Base-by-base conservation (phyloP, 148 eudicot species). In the Chenopodium suecicum region DNA sequence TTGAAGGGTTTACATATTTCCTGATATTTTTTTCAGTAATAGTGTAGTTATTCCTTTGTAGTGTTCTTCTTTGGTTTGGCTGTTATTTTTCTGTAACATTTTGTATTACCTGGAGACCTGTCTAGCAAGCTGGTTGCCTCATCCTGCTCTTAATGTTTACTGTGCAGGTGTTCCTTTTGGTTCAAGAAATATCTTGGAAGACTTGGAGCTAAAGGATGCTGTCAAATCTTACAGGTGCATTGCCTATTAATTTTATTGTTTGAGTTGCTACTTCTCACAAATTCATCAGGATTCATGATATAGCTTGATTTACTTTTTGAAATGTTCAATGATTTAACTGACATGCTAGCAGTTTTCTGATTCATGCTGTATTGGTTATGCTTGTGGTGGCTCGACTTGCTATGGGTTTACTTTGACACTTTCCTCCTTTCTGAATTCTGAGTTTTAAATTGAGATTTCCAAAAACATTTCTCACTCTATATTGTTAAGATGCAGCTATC, bases 171-270 rank as follows among this genome's bases (percentile, higher is more conserved):
- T 92, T 78, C 97, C 99, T 75, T 34, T 96, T 66, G 78, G 90
- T 89, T 83, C 99, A 34, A 90, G 98, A 84, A 92, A 94, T 86
- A 94, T 96, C 83, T 86, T 94, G 85, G 97, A 92, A 84, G 95
- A 96, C 86, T 77, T 87, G 37, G 98, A 96, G 83, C 91, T 96
- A 56, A 96, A 96, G 89, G 79, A 87, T 82, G 97, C 98, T 79
- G 97, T 96, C 62, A 94, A 94, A 88, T 46, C 90, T 17, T 87
- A 71, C 87, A 96, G 99, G 98, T 96, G 88, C 48, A 14, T 48
- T 68, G 52, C 64, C 22, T 68, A 52, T 23, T 25, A 14, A 41
- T 77, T 16, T 65, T 58, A 7, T 64, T 32, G 12, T 0, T 54
- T 13, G 58, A 44, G 6, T 56, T 63, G 58, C 12, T 74, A 34